A percentile compares a stretch with the other conserved stretches of the same genome.
Evolutionary conservation across 495 filamentous ascomycete species (phyloP).

Genomic region (Podospora pseudocomata): DNA sequence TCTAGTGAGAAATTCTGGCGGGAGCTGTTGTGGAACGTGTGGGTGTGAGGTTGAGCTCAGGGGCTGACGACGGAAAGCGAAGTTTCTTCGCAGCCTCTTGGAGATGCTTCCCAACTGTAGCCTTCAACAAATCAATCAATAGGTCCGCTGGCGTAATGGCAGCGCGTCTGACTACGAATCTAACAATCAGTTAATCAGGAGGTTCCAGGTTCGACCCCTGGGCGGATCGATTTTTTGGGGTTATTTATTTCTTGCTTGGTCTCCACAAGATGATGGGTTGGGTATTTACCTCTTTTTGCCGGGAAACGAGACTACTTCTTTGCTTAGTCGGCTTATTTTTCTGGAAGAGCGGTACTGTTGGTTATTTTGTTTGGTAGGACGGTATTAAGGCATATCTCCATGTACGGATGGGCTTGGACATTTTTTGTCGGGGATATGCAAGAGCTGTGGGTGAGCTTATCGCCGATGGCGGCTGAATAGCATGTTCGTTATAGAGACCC

Average conservation of each 20-base stretch:
- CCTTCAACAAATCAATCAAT: background rate
- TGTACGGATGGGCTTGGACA: background rate
- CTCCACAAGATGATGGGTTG: background rate
- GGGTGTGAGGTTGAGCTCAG: background rate
- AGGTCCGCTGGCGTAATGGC: slow-evolving; percentile 6
- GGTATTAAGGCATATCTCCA: no score
- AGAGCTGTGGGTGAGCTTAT: background rate
- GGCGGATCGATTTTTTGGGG: background rate
- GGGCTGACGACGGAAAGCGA: background rate
- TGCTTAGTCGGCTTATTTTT: background rate
- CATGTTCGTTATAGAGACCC: background rate
- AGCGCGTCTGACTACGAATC: slow-evolving; percentile 6
- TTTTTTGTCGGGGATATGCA: background rate
- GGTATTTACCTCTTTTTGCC: background rate
- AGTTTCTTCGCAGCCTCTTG: background rate
- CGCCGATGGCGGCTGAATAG: background rate
- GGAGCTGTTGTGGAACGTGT: no score
- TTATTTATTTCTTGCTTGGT: background rate
- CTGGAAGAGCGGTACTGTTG: no score
- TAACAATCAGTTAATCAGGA: background rate
- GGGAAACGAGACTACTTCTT: background rate
- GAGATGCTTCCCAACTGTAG: background rate
- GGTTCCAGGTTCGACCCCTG: slow-evolving; percentile 6
- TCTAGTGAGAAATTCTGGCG: no score
- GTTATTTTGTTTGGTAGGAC: no score